Conservation (phyloP, 495 filamentous ascomycete species). For the Parathielavia hyrcaniae region DNA sequence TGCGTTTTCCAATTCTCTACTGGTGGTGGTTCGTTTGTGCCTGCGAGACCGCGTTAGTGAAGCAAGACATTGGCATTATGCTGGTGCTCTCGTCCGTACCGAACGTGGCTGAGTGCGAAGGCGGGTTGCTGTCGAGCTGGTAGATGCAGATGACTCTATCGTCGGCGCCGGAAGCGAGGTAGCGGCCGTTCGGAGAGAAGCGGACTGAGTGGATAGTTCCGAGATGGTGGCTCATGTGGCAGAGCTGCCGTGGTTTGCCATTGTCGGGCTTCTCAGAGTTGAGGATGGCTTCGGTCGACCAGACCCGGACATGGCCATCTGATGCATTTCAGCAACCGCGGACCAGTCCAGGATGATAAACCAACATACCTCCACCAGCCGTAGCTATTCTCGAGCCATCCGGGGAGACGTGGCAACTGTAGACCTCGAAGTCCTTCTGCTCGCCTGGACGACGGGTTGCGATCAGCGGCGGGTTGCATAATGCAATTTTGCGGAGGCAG, state of each 20-base stretch:
- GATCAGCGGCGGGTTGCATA: slow-evolving; percentile 18
- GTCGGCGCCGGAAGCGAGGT: slow-evolving; percentile 92
- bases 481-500: neutral
- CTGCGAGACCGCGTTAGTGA: slow-evolving; percentile 38
- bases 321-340: slow-evolving; percentile 14
- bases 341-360: neutral
- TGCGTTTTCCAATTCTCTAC: slow-evolving; percentile 96
- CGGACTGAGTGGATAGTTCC: slow-evolving; percentile 95
- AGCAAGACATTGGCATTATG: neutral
- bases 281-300: slow-evolving; percentile 91
- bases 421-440: slow-evolving; percentile 95
- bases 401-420: slow-evolving; percentile 92
- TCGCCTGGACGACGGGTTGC: slow-evolving; percentile 54
- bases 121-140: slow-evolving; percentile 73
- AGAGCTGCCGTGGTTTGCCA: slow-evolving; percentile 82
- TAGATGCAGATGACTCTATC: slow-evolving; percentile 99
- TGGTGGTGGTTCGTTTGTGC: slow-evolving; percentile 83
- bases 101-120: slow-evolving; percentile 65
- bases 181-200: slow-evolving; percentile 88
- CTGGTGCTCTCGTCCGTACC: slow-evolving; percentile 44
- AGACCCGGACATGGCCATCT: slow-evolving; percentile 94
- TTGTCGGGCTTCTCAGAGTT: slow-evolving; percentile 63
- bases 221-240: slow-evolving; percentile 95
- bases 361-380: slow-evolving; percentile 69
- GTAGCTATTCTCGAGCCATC: slow-evolving; percentile 88